A percentile compares a stretch with the other conserved stretches of the same genome.
Evolutionary conservation across 108 stramenopile species (phyloP).

Genomic region (Cyclotella sp.): DNA sequence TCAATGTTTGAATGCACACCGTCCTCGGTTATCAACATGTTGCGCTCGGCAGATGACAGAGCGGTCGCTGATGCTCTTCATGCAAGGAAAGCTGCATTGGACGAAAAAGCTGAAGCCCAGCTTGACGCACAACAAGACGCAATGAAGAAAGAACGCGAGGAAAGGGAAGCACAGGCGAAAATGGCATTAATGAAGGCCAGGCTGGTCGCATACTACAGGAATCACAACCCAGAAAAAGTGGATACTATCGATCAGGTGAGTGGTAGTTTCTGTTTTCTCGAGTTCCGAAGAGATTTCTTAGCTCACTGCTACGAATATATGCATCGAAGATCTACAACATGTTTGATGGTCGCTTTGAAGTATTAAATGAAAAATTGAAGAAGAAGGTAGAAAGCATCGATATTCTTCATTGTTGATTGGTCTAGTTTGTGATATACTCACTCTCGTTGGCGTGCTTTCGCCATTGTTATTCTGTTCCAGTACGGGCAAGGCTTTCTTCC

Average conservation of each 20-base stretch:
- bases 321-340: conserved; percentile 59
- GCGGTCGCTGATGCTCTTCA: conserved; percentile 63
- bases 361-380: conserved; percentile 78
- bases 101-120: conserved; percentile 61
- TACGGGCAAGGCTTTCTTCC: conserved; percentile 86
- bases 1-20: conserved; percentile 74
- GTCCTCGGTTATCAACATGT: conserved; percentile 55
- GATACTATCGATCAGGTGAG: conserved; percentile 65
- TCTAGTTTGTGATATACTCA: not conserved
- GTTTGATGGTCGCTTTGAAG: conserved; percentile 77
- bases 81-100: conserved; percentile 58
- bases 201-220: conserved; percentile 81
- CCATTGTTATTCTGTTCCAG: conserved; percentile 11
- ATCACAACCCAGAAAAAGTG: conserved; percentile 77
- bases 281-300: not conserved
- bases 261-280: not conserved
- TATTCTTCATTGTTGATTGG: not conserved
- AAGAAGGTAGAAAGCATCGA: conserved; percentile 48
- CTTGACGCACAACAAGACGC: conserved; percentile 71
- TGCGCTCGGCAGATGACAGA: conserved; percentile 71
- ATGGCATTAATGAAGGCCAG: conserved; percentile 69
- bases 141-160: conserved; percentile 64
- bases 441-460: not conserved
- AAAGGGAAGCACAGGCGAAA: conserved; percentile 67
- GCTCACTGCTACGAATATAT: not conserved